Evolutionary conservation across 352 stramenopile species (phyloP).

Genomic region (Globisporangium middletonii): DNA sequence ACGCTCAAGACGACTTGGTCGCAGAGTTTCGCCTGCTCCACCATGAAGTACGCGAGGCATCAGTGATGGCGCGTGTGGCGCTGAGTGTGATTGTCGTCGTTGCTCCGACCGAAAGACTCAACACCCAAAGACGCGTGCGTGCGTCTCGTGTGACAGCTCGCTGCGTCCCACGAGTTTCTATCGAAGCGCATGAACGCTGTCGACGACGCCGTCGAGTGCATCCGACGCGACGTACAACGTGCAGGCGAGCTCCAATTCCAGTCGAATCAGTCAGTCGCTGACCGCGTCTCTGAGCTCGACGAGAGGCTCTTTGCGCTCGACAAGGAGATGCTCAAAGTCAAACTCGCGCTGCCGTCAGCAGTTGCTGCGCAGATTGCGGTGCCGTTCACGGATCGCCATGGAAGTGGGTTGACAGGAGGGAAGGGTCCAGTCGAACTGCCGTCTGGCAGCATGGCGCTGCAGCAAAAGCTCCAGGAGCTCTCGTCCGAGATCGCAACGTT

Average conservation of each 20-base stretch:
- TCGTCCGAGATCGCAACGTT: conserved; percentile 26
- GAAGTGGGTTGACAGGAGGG: not conserved
- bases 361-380: conserved; percentile 28
- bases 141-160: not conserved
- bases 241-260: conserved; percentile 26
- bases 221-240: conserved; percentile 28
- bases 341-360: conserved; percentile 43
- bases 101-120: not conserved
- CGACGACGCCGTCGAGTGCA: conserved; percentile 34
- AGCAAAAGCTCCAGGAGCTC: conserved; percentile 38
- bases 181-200: conserved; percentile 29
- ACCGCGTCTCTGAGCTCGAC: conserved; percentile 34
- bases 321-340: conserved; percentile 64
- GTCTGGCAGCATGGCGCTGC: conserved; percentile 14
- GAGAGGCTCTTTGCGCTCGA: conserved; percentile 56
- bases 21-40: conserved; percentile 40
- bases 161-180: conserved; percentile 34
- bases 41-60: conserved; percentile 24
- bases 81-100: not conserved
- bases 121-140: not conserved
- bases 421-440: conserved; percentile 12
- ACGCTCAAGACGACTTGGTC: conserved; percentile 33
- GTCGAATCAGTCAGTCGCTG: conserved; percentile 16
- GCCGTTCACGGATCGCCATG: conserved; percentile 6
- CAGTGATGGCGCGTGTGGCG: not conserved